These are phyloP conservation scores for Rutstroemia sp. DNA, from an alignment of 2,329 filamentous ascomycete genomes.

Conservation along the genomic window DNA sequence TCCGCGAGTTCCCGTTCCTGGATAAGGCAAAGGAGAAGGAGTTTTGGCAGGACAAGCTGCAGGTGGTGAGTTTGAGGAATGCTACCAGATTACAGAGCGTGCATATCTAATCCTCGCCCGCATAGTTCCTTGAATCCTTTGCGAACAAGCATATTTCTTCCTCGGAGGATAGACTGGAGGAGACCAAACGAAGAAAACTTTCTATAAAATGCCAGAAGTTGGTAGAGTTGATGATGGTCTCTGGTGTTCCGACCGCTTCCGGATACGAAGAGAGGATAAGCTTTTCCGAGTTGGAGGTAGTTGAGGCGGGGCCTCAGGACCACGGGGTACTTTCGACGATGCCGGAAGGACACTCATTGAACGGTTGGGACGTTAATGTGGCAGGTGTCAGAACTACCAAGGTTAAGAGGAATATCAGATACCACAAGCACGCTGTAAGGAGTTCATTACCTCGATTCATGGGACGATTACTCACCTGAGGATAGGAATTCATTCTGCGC, in stretches of 20 bases:
- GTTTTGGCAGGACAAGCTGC: constrained; percentile 98
- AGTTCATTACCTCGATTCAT: neutral
- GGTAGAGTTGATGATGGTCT: constrained; percentile 99
- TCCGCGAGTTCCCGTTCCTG: constrained; percentile 95
- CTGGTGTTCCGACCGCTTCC: constrained; percentile 87
- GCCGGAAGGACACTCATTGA: constrained; percentile 85
- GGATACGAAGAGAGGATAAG: constrained; percentile 96
- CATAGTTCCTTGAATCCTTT: constrained; percentile 89
- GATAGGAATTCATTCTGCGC: constrained; percentile 78
- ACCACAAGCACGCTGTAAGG: constrained; percentile 83
- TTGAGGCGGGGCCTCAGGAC: constrained; percentile 88
- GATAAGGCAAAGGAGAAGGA: constrained; percentile 97
- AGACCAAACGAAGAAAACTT: constrained; percentile 89
- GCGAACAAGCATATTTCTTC: constrained; percentile 96
- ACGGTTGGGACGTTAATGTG: constrained; percentile 96
- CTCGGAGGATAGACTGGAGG: constrained; percentile 89
- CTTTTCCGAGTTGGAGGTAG: constrained; percentile 94
- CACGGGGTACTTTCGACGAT: constrained; percentile 79
- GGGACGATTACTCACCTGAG: constrained; percentile 4
- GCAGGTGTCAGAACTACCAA: constrained; percentile 76
- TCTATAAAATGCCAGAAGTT: constrained; percentile 91
- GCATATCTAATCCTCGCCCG: constrained; percentile 6
- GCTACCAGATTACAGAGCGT: neutral
- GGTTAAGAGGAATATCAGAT: constrained; percentile 77
- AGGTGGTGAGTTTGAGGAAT: constrained; percentile 58